These are phyloP conservation scores for Blastocystis sp. DNA, from an alignment of 352 stramenopile species.

Conservation along the genomic window DNA sequence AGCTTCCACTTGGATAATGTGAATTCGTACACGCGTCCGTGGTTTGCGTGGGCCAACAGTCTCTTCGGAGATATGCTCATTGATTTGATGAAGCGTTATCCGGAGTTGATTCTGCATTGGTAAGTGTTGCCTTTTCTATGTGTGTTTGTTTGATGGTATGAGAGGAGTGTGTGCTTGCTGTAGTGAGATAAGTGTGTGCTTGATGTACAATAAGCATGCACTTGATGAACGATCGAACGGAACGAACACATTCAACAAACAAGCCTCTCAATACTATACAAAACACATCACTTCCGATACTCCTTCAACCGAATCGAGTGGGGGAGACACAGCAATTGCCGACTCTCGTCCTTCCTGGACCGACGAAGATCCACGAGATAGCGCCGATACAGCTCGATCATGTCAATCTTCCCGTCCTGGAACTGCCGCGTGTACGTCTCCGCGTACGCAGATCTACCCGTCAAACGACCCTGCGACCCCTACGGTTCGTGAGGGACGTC, in stretches of 20 bases:
- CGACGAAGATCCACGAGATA: background rate
- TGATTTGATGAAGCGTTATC: constrained; percentile 72
- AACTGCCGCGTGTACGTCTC: background rate
- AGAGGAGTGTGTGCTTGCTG: too few relatives aligned
- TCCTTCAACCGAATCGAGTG: background rate
- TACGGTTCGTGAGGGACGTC: background rate
- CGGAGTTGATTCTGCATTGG: constrained; percentile 70
- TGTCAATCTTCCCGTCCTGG: background rate
- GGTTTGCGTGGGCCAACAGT: constrained; percentile 78
- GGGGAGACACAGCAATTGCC: background rate
- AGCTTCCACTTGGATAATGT: constrained; percentile 75
- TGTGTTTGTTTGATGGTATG: constrained; percentile 71
- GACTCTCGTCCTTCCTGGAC: background rate
- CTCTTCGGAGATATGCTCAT: constrained; percentile 77
- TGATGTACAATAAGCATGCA: too few relatives aligned
- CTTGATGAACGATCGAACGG: too few relatives aligned
- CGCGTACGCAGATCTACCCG: background rate
- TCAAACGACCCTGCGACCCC: background rate
- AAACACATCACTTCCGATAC: background rate
- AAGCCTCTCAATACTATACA: too few relatives aligned
- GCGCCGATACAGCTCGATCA: background rate
- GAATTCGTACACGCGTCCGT: constrained; percentile 75
- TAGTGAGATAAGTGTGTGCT: too few relatives aligned
- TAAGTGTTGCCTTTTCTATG: too few relatives aligned
- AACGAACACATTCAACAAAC: too few relatives aligned